Evolutionary conservation across 345 rosid species (phyloP).

Genomic region (Ceriops zippeliana): DNA sequence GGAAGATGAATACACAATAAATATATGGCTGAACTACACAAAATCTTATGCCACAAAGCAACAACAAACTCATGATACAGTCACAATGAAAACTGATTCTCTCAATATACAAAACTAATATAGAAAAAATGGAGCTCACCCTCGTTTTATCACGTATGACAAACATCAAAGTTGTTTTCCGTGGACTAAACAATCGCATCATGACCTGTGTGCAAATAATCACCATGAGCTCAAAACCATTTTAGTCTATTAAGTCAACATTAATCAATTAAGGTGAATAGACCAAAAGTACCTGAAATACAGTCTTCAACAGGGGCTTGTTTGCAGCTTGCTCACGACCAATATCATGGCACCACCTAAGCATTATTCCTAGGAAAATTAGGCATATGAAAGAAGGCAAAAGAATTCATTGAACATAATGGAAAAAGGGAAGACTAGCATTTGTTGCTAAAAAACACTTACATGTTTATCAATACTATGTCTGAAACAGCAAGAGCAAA

Average conservation of each 20-base stretch:
- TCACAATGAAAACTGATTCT: neutral
- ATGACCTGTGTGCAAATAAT: conserved; percentile 64
- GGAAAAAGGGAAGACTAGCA: neutral
- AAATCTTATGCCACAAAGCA: neutral
- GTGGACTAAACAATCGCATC: conserved; percentile 99
- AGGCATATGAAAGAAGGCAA: conserved; percentile 10
- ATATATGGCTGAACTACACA: conserved; percentile 3
- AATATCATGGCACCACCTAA: conserved; percentile 99
- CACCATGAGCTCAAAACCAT: conserved; percentile 17
- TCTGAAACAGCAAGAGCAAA: conserved; percentile 99
- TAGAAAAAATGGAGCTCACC: conserved; percentile 42
- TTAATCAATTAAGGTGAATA: conserved; percentile 9
- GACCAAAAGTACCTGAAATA: conserved; percentile 69
- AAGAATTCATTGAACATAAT: conserved; percentile 5
- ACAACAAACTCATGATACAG: neutral
- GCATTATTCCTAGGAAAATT: conserved; percentile 19
- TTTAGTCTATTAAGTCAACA: conserved; percentile 6
- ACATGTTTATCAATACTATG: conserved; percentile 98
- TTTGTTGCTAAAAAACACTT: conserved; percentile 27
- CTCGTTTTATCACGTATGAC: conserved; percentile 97
- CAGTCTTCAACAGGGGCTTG: conserved; percentile 96
- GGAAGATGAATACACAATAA: conserved; percentile 16
- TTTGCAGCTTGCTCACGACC: conserved; percentile 99
- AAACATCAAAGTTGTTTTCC: conserved; percentile 96
- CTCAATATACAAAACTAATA: conserved; percentile 4